Evolutionary conservation across 257 asterid species (phyloP).

Genomic region (Penstemon barbatus): DNA sequence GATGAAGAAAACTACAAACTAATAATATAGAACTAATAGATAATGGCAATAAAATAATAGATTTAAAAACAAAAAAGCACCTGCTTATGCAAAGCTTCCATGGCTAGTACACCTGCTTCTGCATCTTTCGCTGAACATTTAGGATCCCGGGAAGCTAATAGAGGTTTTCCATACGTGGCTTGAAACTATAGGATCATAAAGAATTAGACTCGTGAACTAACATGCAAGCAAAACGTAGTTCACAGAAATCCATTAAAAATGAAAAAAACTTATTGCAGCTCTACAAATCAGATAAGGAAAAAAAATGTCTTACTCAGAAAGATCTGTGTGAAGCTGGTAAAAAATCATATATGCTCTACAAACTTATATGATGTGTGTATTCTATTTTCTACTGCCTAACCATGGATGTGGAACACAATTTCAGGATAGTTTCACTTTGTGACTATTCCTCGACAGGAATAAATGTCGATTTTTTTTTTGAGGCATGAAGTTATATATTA

Average conservation of each 20-base stretch:
- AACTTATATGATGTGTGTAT: not conserved
- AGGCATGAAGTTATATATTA: not conserved
- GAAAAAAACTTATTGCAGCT: not conserved
- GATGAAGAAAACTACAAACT: conserved; percentile 5
- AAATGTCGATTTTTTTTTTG: not conserved
- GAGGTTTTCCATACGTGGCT: conserved; percentile 93
- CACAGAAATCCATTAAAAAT: conserved; percentile 9
- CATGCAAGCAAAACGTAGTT: conserved; percentile 5
- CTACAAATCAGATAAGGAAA: conserved; percentile 14
- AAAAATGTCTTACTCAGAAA: not conserved
- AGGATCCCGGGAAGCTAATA: conserved; percentile 90
- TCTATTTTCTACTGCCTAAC: not conserved
- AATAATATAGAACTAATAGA: not conserved
- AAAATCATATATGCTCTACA: not conserved
- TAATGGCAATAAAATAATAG: conserved; percentile 18
- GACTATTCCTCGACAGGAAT: not conserved
- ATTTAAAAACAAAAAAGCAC: conserved; percentile 35
- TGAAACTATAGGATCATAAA: conserved; percentile 69
- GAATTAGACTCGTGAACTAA: conserved; percentile 12
- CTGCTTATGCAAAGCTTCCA: conserved; percentile 99
- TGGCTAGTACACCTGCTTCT: conserved; percentile 93
- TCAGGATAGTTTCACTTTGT: not conserved
- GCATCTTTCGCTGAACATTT: conserved; percentile 98
- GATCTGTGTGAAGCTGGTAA: not conserved
- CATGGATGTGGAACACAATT: not conserved